Evolutionary conservation across 2,329 filamentous ascomycete species (phyloP).

Genomic region (Penicillium concentricum): DNA sequence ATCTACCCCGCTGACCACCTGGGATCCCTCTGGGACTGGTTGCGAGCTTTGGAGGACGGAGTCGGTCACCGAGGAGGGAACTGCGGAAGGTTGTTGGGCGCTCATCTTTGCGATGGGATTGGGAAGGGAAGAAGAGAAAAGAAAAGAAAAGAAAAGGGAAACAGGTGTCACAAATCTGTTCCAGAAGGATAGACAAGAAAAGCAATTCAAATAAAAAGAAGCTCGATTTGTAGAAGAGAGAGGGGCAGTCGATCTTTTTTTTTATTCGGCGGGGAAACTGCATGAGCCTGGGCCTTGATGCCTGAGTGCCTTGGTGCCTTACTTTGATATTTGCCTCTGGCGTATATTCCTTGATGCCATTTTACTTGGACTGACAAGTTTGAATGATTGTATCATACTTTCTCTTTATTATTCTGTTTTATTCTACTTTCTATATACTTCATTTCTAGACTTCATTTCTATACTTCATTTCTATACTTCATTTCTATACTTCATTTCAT

Average conservation of each 20-base stretch:
- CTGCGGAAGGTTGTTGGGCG: slow-evolving; percentile 30
- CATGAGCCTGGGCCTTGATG: background rate
- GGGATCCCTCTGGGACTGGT: slow-evolving; percentile 74
- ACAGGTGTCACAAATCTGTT: background rate
- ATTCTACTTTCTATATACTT: too few relatives aligned
- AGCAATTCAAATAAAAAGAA: background rate
- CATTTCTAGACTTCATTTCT: too few relatives aligned
- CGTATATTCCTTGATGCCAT: background rate
- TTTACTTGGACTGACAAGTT: too few relatives aligned
- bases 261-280: slow-evolving; percentile 16
- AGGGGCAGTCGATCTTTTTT: slow-evolving; percentile 12
- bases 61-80: slow-evolving; percentile 66
- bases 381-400: background rate
- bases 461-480: too few relatives aligned
- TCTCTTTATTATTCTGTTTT: too few relatives aligned
- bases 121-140: slow-evolving; percentile 40
- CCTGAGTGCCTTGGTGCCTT: background rate
- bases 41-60: slow-evolving; percentile 84
- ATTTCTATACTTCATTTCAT: too few relatives aligned
- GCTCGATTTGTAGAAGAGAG: background rate
- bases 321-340: background rate
- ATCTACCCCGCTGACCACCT: slow-evolving; percentile 84
- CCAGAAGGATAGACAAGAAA: background rate
- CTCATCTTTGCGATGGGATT: slow-evolving; percentile 12
- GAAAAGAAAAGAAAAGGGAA: slow-evolving; percentile 27